These are phyloP conservation scores for Canna indica DNA, from an alignment of 176 grass and related monocot genomes.

Conservation along the genomic window DNA sequence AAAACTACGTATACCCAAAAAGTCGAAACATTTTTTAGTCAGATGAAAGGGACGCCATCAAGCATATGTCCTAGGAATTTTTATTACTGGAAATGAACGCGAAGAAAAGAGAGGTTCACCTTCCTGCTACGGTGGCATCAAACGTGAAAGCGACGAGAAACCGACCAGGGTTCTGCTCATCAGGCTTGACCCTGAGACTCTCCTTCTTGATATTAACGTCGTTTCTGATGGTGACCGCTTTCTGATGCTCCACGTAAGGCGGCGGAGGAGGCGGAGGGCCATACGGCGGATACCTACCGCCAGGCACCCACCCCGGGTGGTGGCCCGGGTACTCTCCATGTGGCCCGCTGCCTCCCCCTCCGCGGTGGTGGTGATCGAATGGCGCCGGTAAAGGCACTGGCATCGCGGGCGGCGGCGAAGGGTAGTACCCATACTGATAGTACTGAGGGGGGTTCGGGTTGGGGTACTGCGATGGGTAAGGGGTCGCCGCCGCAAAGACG, in stretches of 20 bases:
- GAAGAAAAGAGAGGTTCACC: conserved; percentile 29
- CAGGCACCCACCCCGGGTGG: conserved; percentile 42
- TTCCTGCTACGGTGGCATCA: conserved; percentile 74
- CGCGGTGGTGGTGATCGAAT: conserved; percentile 68
- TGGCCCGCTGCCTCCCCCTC: conserved; percentile 9
- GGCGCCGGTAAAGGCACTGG: conserved; percentile 58
- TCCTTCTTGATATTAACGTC: conserved; percentile 97
- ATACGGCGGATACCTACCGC: conserved; percentile 32
- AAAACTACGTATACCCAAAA: neutral
- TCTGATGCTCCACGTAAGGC: conserved; percentile 90
- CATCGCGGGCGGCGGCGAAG: conserved; percentile 45
- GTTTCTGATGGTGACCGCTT: conserved; percentile 83
- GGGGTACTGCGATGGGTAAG: conserved; percentile 69
- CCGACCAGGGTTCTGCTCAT: conserved; percentile 38
- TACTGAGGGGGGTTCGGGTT: conserved; percentile 63
- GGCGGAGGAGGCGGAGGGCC: conserved; percentile 35
- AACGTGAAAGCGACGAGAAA: conserved; percentile 87
- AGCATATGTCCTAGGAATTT: neutral
- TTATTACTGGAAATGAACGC: neutral
- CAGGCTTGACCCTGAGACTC: conserved; percentile 73
- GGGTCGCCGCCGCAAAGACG: conserved; percentile 87
- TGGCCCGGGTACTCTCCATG: conserved; percentile 34
- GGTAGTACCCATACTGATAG: conserved; percentile 64
- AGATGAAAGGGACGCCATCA: neutral
- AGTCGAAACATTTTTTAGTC: neutral